phyloP scores from a whole-genome alignment of 1,284 basidiomycete species.

The Apiotrichum porosum region DNA sequence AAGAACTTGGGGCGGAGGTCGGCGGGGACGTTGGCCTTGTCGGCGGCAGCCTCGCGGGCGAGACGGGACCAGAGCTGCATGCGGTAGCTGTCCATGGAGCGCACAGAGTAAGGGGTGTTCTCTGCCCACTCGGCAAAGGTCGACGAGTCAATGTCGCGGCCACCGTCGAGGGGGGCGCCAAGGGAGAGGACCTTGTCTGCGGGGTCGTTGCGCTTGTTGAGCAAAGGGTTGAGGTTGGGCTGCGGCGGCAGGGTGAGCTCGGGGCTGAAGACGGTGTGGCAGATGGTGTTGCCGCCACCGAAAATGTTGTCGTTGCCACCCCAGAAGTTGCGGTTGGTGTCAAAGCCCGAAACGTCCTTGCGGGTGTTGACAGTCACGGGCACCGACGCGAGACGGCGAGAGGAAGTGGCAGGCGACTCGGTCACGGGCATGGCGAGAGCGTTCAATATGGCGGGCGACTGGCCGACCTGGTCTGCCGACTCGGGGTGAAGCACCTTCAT shows the following conservation, averaged over 20 bases:
- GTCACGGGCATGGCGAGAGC: conserved; percentile 16
- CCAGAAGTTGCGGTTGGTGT: conserved; percentile 61
- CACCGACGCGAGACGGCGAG: conserved; percentile 2
- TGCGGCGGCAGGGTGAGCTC: conserved; percentile 49
- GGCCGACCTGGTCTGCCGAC: conserved; percentile 31
- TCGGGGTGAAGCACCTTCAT: conserved; percentile 50
- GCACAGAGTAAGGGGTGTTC: conserved; percentile 71
- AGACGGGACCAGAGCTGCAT: conserved; percentile 85
- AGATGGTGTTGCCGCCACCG: conserved; percentile 69
- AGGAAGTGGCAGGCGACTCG: neutral
- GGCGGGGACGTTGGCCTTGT: conserved; percentile 35
- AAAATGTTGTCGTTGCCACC: conserved; percentile 53
- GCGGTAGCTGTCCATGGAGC: conserved; percentile 72
- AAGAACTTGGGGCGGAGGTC: conserved; percentile 48
- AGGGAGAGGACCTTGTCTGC: conserved; percentile 1
- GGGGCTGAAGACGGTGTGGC: conserved; percentile 77
- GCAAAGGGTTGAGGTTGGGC: conserved; percentile 72
- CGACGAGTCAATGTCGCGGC: conserved; percentile 55
- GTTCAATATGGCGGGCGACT: conserved; percentile 42
- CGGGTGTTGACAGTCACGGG: conserved; percentile 61
- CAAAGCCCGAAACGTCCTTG: conserved; percentile 62
- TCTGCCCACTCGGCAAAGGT: conserved; percentile 60
- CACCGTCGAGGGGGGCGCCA: conserved; percentile 22
- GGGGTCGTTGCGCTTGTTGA: conserved; percentile 51
- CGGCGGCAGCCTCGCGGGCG: conserved; percentile 52